phyloP scores from a whole-genome alignment of 108 stramenopile species.

The Fragilariopsis cylindrus region DNA sequence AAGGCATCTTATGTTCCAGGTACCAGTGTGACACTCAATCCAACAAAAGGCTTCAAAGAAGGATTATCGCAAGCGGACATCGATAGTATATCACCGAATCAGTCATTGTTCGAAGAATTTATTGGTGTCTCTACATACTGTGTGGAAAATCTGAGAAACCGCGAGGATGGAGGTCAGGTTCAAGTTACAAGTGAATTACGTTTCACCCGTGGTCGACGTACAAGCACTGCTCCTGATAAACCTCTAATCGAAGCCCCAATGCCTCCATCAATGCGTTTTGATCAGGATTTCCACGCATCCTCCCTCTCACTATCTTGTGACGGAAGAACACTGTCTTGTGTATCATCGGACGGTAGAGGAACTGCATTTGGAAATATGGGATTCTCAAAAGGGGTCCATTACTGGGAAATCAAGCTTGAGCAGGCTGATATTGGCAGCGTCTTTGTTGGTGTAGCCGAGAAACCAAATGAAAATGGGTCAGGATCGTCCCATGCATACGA shows the following conservation, averaged over 20 bases:
- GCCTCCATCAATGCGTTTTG: slow-evolving; percentile 70
- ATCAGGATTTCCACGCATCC: slow-evolving; percentile 67
- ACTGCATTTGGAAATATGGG: slow-evolving; percentile 75
- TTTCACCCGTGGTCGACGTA: slow-evolving; percentile 40
- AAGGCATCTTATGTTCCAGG: slow-evolving; percentile 79
- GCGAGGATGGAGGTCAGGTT: slow-evolving; percentile 49
- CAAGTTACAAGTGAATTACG: slow-evolving; percentile 66
- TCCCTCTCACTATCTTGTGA: slow-evolving; percentile 71
- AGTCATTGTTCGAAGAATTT: slow-evolving; percentile 64
- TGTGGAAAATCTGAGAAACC: slow-evolving; percentile 56
- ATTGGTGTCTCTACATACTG: slow-evolving; percentile 54
- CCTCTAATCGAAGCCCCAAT: slow-evolving; percentile 31
- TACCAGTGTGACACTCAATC: slow-evolving; percentile 51
- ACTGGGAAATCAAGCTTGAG: slow-evolving; percentile 95
- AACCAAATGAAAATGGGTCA: slow-evolving; percentile 64
- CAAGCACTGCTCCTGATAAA: neutral
- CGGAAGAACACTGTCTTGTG: slow-evolving; percentile 67
- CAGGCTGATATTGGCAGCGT: slow-evolving; percentile 90
- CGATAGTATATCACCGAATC: slow-evolving; percentile 29
- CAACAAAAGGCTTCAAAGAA: slow-evolving; percentile 16
- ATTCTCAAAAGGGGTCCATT: slow-evolving; percentile 92
- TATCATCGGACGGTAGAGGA: slow-evolving; percentile 72
- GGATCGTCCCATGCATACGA: slow-evolving; percentile 54
- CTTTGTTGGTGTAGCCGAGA: slow-evolving; percentile 93
- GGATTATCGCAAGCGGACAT: slow-evolving; percentile 15